Percentiles rank a stretch among this genome's conserved stretches.
These are phyloP conservation scores for Mortierella hygrophila DNA, from an alignment of 192 early-diverging fungal genomes.

Conservation along the genomic window DNA sequence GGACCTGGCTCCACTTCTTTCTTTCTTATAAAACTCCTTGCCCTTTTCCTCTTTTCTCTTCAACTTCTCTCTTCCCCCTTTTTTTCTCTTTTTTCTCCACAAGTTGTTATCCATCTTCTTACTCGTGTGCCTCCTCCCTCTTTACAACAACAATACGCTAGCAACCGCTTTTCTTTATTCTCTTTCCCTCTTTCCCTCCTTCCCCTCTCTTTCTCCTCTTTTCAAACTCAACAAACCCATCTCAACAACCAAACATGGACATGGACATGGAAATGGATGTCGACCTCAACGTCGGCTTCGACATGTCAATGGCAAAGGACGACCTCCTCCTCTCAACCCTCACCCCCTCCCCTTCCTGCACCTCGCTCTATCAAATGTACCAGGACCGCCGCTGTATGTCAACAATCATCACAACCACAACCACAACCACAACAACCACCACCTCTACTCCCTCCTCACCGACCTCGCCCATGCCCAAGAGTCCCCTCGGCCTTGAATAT, in stretches of 20 bases:
- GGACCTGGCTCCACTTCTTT: too few species aligned
- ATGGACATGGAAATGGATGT: conserved; percentile 23
- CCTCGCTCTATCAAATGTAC: conserved; percentile 22
- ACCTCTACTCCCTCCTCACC: conserved; percentile 5
- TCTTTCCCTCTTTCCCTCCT: neutral
- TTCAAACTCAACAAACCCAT: too few species aligned
- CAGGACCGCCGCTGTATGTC: conserved; percentile 11
- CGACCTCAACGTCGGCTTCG: conserved; percentile 21
- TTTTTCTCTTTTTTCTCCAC: neutral
- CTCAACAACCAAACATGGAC: neutral
- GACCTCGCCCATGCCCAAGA: neutral
- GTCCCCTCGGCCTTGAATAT: neutral
- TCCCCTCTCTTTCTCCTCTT: neutral
- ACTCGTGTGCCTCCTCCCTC: neutral
- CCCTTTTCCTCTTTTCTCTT: neutral
- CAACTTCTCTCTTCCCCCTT: neutral
- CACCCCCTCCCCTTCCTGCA: conserved; percentile 26
- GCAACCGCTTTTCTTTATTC: neutral
- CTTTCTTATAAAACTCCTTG: neutral
- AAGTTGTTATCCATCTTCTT: neutral
- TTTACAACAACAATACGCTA: neutral
- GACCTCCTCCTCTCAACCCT: conserved; percentile 20
- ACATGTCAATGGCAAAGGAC: conserved; percentile 23
- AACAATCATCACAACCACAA: neutral
- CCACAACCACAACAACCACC: conserved; percentile 11